Base-by-base conservation (phyloP, 371 early-diverging fungal genomes). In the Mucor irregularis region DNA sequence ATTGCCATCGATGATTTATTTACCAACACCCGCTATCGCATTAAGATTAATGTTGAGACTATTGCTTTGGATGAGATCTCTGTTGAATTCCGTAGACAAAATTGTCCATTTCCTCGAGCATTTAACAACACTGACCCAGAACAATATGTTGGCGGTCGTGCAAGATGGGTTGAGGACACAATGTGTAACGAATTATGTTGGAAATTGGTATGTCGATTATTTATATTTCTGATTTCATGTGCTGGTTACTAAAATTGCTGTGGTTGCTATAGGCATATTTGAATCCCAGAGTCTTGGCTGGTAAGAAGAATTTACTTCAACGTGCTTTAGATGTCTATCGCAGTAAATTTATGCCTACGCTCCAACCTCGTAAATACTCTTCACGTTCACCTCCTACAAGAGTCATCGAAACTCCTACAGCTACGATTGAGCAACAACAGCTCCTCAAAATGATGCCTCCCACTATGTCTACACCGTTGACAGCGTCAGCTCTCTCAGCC, bases 321-420 rank as follows among this genome's bases (percentile, higher is more conserved):
- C 62, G 74, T 30, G 79, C 79, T 8, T 56, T 78, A 24, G 76
- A 78, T 55, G 43, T 68, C 5, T 78, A 75, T 26, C 71, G 78
- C 11, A 37, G 57, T 33, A 73, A 72, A 39, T 77, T 77, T 48
- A 68, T 72, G 62, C 72, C 74, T 13, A 53, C 56, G 3, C 53
- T 77, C 19, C 68, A 66, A 29, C 78, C 74, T 24, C 69, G 77
- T 37, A 66, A 62, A 43, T 25, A 50, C 7, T 73, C 70, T 9
- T 40, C 56, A 14, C 64, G 66, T 5, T 30, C 61, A 29, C 44
- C 73, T 26, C 58, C 69, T 34, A 47, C 48, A 8, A 16, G 42
- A 16, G 34, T 56, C 1, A 49, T 62, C 34, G 21, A 56, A 34
- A 44, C 56, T 28, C 38, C 55, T 8, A 55, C 38, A 28, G 49